These are phyloP conservation scores for Beauveria medogensis DNA, from an alignment of 2,329 filamentous ascomycete genomes.

Conservation along the genomic window DNA sequence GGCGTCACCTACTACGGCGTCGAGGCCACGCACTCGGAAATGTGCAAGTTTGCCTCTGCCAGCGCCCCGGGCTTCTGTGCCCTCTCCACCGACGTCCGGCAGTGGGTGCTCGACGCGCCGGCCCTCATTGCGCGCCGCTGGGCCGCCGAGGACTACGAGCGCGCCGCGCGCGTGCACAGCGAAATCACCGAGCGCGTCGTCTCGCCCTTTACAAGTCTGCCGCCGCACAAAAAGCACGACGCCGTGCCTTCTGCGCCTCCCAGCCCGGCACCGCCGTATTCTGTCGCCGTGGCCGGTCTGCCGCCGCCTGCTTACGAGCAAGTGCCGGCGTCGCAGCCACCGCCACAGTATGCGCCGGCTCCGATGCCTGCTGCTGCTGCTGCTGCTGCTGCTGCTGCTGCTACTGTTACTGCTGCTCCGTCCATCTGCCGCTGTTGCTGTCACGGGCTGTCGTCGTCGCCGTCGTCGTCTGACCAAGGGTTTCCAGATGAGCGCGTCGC, in stretches of 20 bases:
- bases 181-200: conserved; percentile 40
- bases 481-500: background rate
- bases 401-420: background rate
- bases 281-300: background rate
- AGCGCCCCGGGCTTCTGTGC: conserved; percentile 57
- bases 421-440: background rate
- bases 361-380: background rate
- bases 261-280: background rate
- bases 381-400: background rate
- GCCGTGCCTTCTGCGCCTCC: background rate
- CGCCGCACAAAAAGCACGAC: background rate
- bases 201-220: conserved; percentile 14
- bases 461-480: background rate
- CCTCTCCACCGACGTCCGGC: conserved; percentile 38
- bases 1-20: conserved; percentile 69
- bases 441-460: background rate
- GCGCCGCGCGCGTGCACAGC: conserved; percentile 31
- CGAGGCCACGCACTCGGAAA: conserved; percentile 60
- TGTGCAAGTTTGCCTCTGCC: conserved; percentile 63
- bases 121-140: conserved; percentile 48
- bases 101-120: conserved; percentile 48
- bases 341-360: background rate
- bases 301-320: conserved; percentile 1
- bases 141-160: conserved; percentile 51
- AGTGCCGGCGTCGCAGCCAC: background rate